Evolutionary conservation across 2,329 filamentous ascomycete species (phyloP), one percentile per base, ranked within the genome.

Genomic region (Orbilia ellipsospora): DNA sequence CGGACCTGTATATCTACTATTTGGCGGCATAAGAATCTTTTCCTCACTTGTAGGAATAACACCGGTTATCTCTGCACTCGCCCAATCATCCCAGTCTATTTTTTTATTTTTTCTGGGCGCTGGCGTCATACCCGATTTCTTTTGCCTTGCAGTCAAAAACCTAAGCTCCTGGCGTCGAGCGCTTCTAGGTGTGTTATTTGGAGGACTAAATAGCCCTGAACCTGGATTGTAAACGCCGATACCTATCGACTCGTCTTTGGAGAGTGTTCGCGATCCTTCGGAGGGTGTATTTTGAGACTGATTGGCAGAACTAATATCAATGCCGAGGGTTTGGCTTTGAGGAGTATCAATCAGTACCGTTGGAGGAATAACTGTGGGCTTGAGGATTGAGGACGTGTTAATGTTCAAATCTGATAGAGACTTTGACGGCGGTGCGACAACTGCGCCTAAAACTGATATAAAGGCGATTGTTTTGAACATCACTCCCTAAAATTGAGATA

Each of bases 381-480:
- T 52, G 18, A 44, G 56, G 4, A 10, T 20, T 7, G 26, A 18
- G n/a, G 13, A 62, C 7, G 48, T 26, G 40, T 50, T 63, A 44
- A 18, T 18, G 5, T 15, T 36, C 1, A 4, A 5, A 55, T 50
- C 28, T 10, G 31, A 10, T 7, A 7, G 6, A 10, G 31, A 6
- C 31, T 36, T 36, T 8, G 67, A 59, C 1, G 52, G 59, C 51
- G 67, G 67, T 16, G 67, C 67, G 23, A 72, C 60, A 13, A 64
- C 60, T 5, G 64, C 51, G 15, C 42, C 54, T 40, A 42, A 42
- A 4, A 15, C 42, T n/a, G 59, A 59, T 15, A 72, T 13, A 12
- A 72, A 20, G 8, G 48, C 52, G 15, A 72, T 10, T 23, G 36
- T n/a, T 23, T 42, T 62, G n/a, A 63, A 20, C 50, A 63, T 63